These are phyloP conservation scores for Pelargonium cotyledonis DNA, from an alignment of 441 rosid genomes.

Conservation along the genomic window DNA sequence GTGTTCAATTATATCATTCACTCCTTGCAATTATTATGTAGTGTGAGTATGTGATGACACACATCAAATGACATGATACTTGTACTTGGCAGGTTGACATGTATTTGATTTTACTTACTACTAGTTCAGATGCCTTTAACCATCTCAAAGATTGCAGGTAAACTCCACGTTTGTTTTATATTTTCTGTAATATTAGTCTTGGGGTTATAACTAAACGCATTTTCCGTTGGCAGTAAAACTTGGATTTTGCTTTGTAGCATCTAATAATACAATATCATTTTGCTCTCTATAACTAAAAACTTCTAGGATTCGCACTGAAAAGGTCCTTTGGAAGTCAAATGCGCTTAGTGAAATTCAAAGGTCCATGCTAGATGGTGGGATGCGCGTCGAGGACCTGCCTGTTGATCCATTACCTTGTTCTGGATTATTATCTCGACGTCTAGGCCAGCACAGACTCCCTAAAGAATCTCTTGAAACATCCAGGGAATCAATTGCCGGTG, in stretches of 20 bases:
- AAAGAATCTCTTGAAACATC: constrained; percentile 45
- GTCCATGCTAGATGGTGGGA: constrained; percentile 82
- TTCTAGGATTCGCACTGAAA: constrained; percentile 69
- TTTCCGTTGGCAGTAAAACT: too few species aligned
- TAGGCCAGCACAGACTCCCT: constrained; percentile 40
- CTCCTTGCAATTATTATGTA: not conserved
- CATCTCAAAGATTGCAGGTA: constrained; percentile 99
- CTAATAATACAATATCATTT: not conserved
- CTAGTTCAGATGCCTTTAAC: constrained; percentile 93
- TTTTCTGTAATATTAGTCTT: not conserved
- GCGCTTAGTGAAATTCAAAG: constrained; percentile 84
- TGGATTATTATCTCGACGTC: constrained; percentile 32
- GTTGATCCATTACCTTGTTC: constrained; percentile 44
- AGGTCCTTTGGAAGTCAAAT: constrained; percentile 72
- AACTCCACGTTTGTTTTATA: not conserved
- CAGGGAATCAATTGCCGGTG: constrained; percentile 50
- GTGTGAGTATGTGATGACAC: constrained; percentile 7
- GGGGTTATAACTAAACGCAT: too few species aligned
- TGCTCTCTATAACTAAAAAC: not conserved
- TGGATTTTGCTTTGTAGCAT: not conserved
- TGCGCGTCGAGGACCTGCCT: constrained; percentile 86
- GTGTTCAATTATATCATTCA: not conserved
- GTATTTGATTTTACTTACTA: constrained; percentile 82
- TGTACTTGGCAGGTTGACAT: constrained; percentile 62
- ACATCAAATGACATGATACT: constrained; percentile 16